These are phyloP conservation scores for Termitomyces sp. DNA, from an alignment of 768 basidiomycete species.

Conservation along the genomic window DNA sequence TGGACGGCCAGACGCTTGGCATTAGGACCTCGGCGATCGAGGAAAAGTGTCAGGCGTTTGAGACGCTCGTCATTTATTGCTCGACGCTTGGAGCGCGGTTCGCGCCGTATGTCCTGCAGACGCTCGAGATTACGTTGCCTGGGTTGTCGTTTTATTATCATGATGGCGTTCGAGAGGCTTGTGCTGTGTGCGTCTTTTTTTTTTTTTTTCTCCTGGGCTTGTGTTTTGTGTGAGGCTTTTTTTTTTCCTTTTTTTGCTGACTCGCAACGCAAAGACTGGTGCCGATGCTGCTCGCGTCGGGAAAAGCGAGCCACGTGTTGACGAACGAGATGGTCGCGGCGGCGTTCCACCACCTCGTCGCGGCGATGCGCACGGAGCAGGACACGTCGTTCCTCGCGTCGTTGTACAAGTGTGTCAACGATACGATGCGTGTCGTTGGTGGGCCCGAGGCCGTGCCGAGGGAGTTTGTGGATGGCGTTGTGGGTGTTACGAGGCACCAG, in stretches of 20 bases:
- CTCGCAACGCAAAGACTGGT: too few relatives aligned
- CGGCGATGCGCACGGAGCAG: conserved; percentile 58
- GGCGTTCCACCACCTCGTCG: conserved; percentile 60
- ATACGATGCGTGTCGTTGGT: conserved; percentile 56
- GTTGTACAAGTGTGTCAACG: conserved; percentile 65
- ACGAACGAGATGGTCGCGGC: conserved; percentile 66
- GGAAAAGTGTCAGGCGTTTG: conserved; percentile 85
- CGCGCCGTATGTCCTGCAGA: conserved; percentile 68
- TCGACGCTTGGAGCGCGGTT: conserved; percentile 63
- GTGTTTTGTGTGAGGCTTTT: too few relatives aligned
- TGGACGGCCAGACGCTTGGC: conserved; percentile 74
- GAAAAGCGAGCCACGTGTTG: conserved; percentile 59
- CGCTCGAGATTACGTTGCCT: conserved; percentile 67
- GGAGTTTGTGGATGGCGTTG: conserved; percentile 47
- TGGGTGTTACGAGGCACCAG: conserved; percentile 70
- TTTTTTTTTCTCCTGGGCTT: too few relatives aligned
- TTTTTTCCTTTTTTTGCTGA: too few relatives aligned
- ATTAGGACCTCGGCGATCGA: conserved; percentile 79
- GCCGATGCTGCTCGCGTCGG: conserved; percentile 65
- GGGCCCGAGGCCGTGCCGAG: conserved; percentile 46
- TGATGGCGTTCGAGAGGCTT: conserved; percentile 79
- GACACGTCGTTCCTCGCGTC: conserved; percentile 77
- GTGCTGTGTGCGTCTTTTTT: conserved; percentile 55
- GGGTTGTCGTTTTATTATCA: conserved; percentile 76
- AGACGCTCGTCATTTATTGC: conserved; percentile 79